A percentile compares a stretch with the other conserved stretches of the same genome.
Conservation (phyloP, 495 filamentous ascomycete species). For the Penicillium ochrochloron region DNA sequence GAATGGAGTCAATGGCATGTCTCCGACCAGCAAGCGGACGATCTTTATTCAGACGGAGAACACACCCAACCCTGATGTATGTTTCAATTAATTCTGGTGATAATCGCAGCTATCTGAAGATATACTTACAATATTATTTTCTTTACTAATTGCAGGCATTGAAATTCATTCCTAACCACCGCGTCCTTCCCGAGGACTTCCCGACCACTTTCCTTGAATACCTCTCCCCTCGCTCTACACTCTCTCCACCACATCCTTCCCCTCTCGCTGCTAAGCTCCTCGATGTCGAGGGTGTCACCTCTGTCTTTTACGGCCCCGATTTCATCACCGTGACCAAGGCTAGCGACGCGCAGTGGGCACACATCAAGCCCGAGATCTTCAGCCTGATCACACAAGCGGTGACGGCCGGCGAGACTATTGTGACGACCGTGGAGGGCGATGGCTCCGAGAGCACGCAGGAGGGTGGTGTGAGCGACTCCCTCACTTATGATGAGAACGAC, state of each 20-base stretch:
- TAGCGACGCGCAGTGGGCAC: slow-evolving; percentile 85
- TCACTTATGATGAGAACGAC: slow-evolving; percentile 82
- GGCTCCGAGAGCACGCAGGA: slow-evolving; percentile 60
- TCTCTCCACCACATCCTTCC: slow-evolving; percentile 90
- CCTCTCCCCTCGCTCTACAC: slow-evolving; percentile 81
- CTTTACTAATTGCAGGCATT: slow-evolving; percentile 56
- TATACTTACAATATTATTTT: not conserved
- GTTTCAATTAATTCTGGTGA: slow-evolving; percentile 18
- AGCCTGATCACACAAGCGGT: slow-evolving; percentile 91
- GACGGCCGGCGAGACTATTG: slow-evolving; percentile 78
- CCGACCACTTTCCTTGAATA: slow-evolving; percentile 86
- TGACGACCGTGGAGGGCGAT: slow-evolving; percentile 69
- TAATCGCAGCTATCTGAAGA: not conserved
- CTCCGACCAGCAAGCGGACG: slow-evolving; percentile 60
- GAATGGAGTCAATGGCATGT: slow-evolving; percentile 40
- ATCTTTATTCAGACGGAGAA: slow-evolving; percentile 97
- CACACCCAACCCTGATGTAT: slow-evolving; percentile 88
- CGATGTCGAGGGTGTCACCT: slow-evolving; percentile 87
- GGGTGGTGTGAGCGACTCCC: slow-evolving; percentile 60
- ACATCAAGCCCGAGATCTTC: slow-evolving; percentile 94
- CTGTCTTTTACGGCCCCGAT: slow-evolving; percentile 93
- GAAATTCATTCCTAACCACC: slow-evolving; percentile 91
- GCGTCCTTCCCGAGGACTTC: slow-evolving; percentile 74
- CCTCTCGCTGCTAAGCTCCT: slow-evolving; percentile 87
- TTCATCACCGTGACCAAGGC: slow-evolving; percentile 97